Percentiles rank a stretch among this genome's conserved stretches.
phyloP scores from a whole-genome alignment of 169 alveolate genomes.

The Cryptosporidium sp. region DNA sequence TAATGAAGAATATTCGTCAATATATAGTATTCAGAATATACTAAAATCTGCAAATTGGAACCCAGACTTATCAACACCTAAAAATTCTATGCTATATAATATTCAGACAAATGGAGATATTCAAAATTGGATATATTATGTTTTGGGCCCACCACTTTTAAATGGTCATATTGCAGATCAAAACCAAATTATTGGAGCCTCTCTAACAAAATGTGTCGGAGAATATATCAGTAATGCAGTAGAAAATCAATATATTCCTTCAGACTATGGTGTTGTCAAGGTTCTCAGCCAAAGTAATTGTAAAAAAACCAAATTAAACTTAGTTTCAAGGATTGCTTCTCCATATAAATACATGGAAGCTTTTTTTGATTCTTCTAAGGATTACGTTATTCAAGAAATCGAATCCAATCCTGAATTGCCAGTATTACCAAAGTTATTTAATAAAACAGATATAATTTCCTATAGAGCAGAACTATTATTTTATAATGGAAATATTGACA shows the following conservation, averaged over 20 bases:
- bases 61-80: constrained; percentile 57
- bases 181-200: constrained; percentile 63
- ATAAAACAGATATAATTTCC: constrained; percentile 42
- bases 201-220: constrained; percentile 54
- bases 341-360: constrained; percentile 59
- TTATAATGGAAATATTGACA: constrained; percentile 58
- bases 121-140: constrained; percentile 68
- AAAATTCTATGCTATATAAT: constrained; percentile 11
- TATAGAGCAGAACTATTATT: constrained; percentile 30
- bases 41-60: constrained; percentile 69
- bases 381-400: constrained; percentile 36
- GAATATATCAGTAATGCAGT: neutral
- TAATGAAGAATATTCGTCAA: constrained; percentile 46
- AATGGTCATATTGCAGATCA: constrained; percentile 67
- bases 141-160: constrained; percentile 63
- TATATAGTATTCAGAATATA: constrained; percentile 14
- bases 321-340: constrained; percentile 50
- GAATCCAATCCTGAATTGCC: constrained; percentile 43
- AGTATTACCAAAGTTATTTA: constrained; percentile 39
- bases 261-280: constrained; percentile 37
- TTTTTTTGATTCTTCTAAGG: constrained; percentile 39
- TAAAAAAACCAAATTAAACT: constrained; percentile 43
- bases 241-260: constrained; percentile 35
- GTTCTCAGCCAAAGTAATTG: constrained; percentile 15
- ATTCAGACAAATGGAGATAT: constrained; percentile 51